Evolutionary conservation across 1,139 yeast species (phyloP).

Genomic region (Geotrichum phurueaensis): DNA sequence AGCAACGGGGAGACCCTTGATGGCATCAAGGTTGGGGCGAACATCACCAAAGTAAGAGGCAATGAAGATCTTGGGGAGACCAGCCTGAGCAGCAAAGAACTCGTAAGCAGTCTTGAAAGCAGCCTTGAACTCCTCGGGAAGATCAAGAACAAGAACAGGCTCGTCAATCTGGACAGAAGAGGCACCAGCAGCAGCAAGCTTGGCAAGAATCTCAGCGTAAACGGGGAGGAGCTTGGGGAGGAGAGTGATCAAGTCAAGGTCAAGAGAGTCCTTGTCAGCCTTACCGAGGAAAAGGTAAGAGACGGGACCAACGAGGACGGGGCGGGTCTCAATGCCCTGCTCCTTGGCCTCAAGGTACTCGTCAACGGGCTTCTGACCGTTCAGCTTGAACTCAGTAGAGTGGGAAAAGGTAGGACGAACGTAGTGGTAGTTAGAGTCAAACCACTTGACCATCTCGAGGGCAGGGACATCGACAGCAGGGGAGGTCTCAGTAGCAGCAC

Average conservation of each 20-base stretch:
- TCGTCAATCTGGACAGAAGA: constrained; percentile 93
- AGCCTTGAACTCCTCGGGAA: constrained; percentile 74
- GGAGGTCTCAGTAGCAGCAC: constrained; percentile 81
- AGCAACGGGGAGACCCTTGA: constrained; percentile 84
- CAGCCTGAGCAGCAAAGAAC: constrained; percentile 55
- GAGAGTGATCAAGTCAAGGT: constrained; percentile 85
- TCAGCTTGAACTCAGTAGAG: constrained; percentile 92
- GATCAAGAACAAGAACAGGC: constrained; percentile 92
- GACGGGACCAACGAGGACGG: constrained; percentile 93
- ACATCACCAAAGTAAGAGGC: constrained; percentile 98
- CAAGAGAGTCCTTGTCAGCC: constrained; percentile 96
- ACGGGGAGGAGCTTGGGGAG: constrained; percentile 87
- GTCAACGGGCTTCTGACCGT: constrained; percentile 93
- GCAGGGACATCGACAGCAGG: constrained; percentile 97
- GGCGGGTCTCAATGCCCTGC: constrained; percentile 94
- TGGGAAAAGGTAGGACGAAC: constrained; percentile 98
- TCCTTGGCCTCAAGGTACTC: constrained; percentile 97
- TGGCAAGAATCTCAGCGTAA: constrained; percentile 78
- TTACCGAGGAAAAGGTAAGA: constrained; percentile 94
- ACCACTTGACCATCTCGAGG: constrained; percentile 99
- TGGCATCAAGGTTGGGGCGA: constrained; percentile 88
- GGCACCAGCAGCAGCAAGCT: constrained; percentile 94
- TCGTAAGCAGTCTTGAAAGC: constrained; percentile 86
- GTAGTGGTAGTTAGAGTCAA: constrained; percentile 98
- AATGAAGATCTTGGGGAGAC: constrained; percentile 71